These are phyloP conservation scores for Zygotorulaspora chibaensis DNA, from an alignment of 805 yeast genomes.

Conservation along the genomic window DNA sequence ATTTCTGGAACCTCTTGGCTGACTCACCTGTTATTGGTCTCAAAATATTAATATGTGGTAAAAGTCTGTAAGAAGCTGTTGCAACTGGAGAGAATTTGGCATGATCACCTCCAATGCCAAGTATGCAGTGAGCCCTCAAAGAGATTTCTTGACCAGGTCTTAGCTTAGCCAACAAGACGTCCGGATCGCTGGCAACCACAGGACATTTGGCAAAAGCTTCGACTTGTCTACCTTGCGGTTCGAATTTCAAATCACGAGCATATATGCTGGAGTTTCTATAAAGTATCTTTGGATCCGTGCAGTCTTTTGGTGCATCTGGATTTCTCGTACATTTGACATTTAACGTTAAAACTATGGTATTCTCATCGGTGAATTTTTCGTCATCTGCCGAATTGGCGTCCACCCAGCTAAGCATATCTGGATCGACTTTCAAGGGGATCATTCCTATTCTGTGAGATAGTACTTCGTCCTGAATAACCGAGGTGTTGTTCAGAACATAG, in stretches of 20 bases:
- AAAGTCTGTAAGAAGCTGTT: slow-evolving; percentile 89
- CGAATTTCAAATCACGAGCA: slow-evolving; percentile 83
- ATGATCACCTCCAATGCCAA: slow-evolving; percentile 92
- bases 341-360: slow-evolving; percentile 79
- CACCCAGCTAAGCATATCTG: slow-evolving; percentile 83
- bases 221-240: slow-evolving; percentile 84
- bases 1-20: slow-evolving; percentile 75
- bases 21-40: slow-evolving; percentile 70
- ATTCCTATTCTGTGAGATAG: slow-evolving; percentile 93
- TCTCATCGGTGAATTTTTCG: slow-evolving; percentile 75
- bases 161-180: slow-evolving; percentile 83
- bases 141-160: slow-evolving; percentile 97
- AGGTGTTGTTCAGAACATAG: slow-evolving; percentile 87
- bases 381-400: slow-evolving; percentile 61
- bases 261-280: slow-evolving; percentile 84
- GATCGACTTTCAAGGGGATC: slow-evolving; percentile 85
- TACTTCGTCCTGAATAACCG: slow-evolving; percentile 96
- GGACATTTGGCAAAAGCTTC: slow-evolving; percentile 64
- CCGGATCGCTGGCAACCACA: slow-evolving; percentile 78
- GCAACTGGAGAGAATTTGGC: slow-evolving; percentile 97
- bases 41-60: slow-evolving; percentile 79
- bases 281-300: slow-evolving; percentile 76
- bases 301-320: slow-evolving; percentile 72
- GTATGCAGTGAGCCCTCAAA: slow-evolving; percentile 80
- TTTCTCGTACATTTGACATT: slow-evolving; percentile 81